These are phyloP conservation scores for Suhomyces terraborum DNA, from an alignment of 1,139 yeast genomes.

Conservation along the genomic window DNA sequence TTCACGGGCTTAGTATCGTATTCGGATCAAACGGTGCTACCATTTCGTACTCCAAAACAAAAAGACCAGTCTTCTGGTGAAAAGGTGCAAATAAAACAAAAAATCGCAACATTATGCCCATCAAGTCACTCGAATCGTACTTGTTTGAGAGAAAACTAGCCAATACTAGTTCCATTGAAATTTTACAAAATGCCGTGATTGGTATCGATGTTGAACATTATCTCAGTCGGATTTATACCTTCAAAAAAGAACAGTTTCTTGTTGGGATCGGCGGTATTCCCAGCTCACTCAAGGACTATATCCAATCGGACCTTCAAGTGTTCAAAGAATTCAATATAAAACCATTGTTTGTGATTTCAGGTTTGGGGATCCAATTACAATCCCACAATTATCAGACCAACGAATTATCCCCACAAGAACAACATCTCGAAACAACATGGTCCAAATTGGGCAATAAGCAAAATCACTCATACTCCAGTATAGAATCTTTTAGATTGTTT, in stretches of 20 bases:
- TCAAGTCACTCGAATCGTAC: constrained; percentile 71
- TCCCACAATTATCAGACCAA: constrained; percentile 33
- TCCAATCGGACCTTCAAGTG: constrained; percentile 63
- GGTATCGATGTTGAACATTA: constrained; percentile 90
- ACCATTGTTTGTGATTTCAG: constrained; percentile 76
- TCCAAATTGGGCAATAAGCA: constrained; percentile 34
- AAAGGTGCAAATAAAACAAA: neutral
- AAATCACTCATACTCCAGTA: constrained; percentile 30
- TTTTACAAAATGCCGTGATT: constrained; percentile 65
- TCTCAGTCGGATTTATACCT: constrained; percentile 59
- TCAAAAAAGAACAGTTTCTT: constrained; percentile 67
- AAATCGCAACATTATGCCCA: constrained; percentile 38
- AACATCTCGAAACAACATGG: constrained; percentile 51
- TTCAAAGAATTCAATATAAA: constrained; percentile 65
- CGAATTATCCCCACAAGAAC: constrained; percentile 48
- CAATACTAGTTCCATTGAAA: constrained; percentile 62
- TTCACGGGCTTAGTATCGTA: neutral
- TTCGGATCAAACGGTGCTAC: constrained; percentile 1
- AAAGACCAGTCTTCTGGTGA: neutral
- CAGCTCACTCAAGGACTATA: constrained; percentile 54
- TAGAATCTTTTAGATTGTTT: constrained; percentile 47
- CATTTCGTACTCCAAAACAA: neutral
- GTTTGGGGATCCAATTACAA: constrained; percentile 47
- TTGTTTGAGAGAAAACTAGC: constrained; percentile 70
- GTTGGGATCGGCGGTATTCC: constrained; percentile 89